Evolutionary conservation across 1,139 yeast genomes (phyloP).

Genomic region (Nakaseomyces uthaithaninus): DNA sequence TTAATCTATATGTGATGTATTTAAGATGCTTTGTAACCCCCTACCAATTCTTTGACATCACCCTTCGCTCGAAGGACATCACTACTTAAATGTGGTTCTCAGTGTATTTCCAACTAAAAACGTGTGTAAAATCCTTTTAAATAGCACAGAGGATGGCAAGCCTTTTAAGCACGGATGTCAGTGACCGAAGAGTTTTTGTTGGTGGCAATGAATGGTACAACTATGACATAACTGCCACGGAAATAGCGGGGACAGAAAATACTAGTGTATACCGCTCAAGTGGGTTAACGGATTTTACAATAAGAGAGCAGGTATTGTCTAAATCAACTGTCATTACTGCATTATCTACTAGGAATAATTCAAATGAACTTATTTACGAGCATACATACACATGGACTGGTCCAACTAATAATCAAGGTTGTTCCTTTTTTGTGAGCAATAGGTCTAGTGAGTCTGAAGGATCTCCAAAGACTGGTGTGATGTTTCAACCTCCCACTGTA

Average conservation of each 20-base stretch:
- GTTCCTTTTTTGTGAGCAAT: not conserved
- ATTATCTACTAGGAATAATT: not conserved
- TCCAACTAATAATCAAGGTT: not conserved
- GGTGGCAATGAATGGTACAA: not conserved
- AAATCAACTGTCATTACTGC: not conserved
- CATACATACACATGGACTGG: conserved; percentile 1
- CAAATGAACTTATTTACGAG: not conserved
- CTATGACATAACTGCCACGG: not conserved
- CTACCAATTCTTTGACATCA: too few relatives aligned
- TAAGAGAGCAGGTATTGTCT: conserved; percentile 1
- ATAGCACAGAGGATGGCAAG: not conserved
- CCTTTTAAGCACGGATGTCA: not conserved
- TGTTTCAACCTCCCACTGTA: not conserved
- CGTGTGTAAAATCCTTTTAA: not conserved
- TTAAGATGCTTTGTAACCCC: too few relatives aligned
- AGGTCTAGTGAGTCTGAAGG: not conserved
- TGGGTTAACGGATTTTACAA: not conserved
- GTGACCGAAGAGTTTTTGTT: not conserved
- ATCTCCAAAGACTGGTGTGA: not conserved
- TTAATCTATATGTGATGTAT: too few relatives aligned
- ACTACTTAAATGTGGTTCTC: too few relatives aligned
- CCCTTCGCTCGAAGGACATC: too few relatives aligned
- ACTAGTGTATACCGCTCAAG: not conserved
- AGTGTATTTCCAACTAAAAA: too few relatives aligned
- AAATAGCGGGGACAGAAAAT: not conserved